Evolutionary conservation across 2,329 filamentous ascomycete genomes (phyloP), one percentile per base, ranked within the genome.

Genomic region (Epichloe sp.): DNA sequence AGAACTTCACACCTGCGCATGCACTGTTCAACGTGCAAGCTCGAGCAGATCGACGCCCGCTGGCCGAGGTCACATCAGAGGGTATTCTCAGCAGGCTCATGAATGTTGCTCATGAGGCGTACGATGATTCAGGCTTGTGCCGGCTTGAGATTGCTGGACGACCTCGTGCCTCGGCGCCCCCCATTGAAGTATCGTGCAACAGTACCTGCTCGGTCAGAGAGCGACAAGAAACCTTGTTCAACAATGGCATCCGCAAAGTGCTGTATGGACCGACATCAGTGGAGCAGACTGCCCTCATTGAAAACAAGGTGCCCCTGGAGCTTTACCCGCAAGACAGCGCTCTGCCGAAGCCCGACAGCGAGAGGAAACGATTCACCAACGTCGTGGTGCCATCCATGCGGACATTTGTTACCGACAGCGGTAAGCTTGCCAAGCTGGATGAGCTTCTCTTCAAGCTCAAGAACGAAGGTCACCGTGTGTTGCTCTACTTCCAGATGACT

Each of bases 401-500:
- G 47, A 88, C 90, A 59, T 98, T 98, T 63, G 93, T 98, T 53
- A 97, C 91, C 2, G 93, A 97, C 68, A 95, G 89, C 49, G 93
- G 93, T 63, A 98, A 98, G 72, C 79, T 98, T 54, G 90, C 89
- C 45, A 88, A 89, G 63, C 75, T 98, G 48, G 93, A 98, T 65
- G 77, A 87, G 57, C 75, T 98, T 17, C 77, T 98, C 14, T 86
- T 86, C 65, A 79, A 89, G 66, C 82, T 98, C 62, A 98, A 97
- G 76, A 85, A 88, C 55, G 87, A 86, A 56, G 86, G 86, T 37
- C 93, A 98, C 60, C 89, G 93, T 62, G 93, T 98, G 21, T 75
- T 98, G 50, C 75, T 98, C 19, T 98, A 98, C 76, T 98, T 98
- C 86, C 93, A 98, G 75, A 98, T 98, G 93, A 98, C 93, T 4